phyloP scores from a whole-genome alignment of 2,329 filamentous ascomycete species.

The Aspergillus quadricinctus region DNA sequence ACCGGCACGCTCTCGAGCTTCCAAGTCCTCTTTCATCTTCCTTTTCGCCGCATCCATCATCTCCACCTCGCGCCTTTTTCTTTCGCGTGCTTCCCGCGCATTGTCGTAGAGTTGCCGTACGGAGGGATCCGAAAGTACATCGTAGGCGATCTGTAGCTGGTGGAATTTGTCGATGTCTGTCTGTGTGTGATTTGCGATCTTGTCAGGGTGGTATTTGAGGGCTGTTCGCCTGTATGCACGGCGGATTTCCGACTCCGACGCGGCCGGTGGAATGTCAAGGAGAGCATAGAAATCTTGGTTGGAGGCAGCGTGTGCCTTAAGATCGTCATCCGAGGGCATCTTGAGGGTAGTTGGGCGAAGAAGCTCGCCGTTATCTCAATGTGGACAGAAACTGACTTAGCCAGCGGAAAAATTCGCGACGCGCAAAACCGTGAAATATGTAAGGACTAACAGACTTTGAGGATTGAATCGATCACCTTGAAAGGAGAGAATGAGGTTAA shows the following conservation, averaged over 20 bases:
- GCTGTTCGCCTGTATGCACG: slow-evolving; percentile 80
- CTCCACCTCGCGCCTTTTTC: slow-evolving; percentile 66
- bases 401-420: neutral
- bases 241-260: slow-evolving; percentile 68
- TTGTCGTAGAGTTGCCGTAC: slow-evolving; percentile 75
- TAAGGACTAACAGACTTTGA: neutral
- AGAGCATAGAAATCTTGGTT: slow-evolving; percentile 73
- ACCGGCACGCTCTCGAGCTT: slow-evolving; percentile 63
- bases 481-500: neutral
- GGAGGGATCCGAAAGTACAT: slow-evolving; percentile 68
- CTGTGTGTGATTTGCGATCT: slow-evolving; percentile 65
- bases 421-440: neutral
- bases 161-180: slow-evolving; percentile 77
- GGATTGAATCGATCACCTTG: neutral
- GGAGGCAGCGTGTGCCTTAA: slow-evolving; percentile 57
- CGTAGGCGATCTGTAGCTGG: slow-evolving; percentile 77
- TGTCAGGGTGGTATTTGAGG: slow-evolving; percentile 92
- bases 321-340: slow-evolving; percentile 39
- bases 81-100: slow-evolving; percentile 64
- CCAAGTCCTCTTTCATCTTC: slow-evolving; percentile 80
- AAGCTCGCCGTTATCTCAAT: neutral
- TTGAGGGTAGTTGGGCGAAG: slow-evolving; percentile 1
- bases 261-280: slow-evolving; percentile 62
- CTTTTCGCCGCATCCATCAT: slow-evolving; percentile 68
- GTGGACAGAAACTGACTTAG: neutral